Base-by-base conservation (phyloP, 139 green algal species). In the Spirogloea muscicola region DNA sequence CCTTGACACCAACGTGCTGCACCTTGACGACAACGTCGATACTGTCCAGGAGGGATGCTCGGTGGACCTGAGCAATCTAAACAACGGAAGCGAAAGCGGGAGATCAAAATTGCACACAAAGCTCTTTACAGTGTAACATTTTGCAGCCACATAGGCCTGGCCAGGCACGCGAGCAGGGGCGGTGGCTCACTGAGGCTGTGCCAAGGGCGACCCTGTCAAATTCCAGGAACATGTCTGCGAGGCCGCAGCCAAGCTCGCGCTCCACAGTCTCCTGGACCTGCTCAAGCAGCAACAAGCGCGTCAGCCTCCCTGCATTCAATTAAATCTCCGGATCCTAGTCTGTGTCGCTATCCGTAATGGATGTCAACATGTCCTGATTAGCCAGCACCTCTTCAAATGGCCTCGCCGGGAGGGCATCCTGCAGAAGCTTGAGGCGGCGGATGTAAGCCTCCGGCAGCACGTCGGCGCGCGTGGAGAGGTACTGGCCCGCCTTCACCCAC, bases 401-500 rank as follows among this genome's bases (percentile, higher is more conserved):
- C 72, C 97, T 94, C 10, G 94, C 86, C 0, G 94, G 94, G 48
- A 98, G 93, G 36, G 93, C 91, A 82, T 98, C 94, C 88, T 97
- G 91, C 80, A 98, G 88, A 81, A 94, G 91, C 79, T 93, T 89
- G 33, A 98, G 89, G 85, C 97, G 90, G 68, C 91, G 84, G 48
- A 97, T 88, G 84, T 96, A 97, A 82, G 96, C 91, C 5, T 85
- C 81, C 3, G 89, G 83, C 57, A 99, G 87, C 43, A 99, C 88
- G 62, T 98, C 94, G 69, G 94, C 91, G 43, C 94, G 87, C 18
- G 94, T 98, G 55, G 79, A 91, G 84, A 99, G 96, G 73, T 97
- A 80, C 58, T 82, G 75, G 9, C 65, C 66, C 52, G 39, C 75
- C 75, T 77, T 78, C n/a, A 82, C 73, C 63, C 73, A 81, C 58